phyloP scores from a whole-genome alignment of 2,329 filamentous ascomycete species.

The Stachybotrys echinatus region DNA sequence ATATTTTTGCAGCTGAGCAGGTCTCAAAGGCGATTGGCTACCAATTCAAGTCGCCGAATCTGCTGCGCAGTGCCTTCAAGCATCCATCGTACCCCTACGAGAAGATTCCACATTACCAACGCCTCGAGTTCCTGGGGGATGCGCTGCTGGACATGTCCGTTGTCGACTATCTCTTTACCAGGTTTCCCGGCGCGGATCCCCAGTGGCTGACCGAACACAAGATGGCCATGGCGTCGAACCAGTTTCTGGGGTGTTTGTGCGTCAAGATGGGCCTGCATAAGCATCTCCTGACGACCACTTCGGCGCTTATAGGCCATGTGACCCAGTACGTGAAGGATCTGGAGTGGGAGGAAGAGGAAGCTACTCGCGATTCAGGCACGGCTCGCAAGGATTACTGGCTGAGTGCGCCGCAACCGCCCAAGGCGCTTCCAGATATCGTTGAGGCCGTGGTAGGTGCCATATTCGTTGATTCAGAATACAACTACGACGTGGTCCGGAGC shows the following conservation, averaged over 20 bases:
- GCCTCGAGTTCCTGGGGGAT: constrained; percentile 89
- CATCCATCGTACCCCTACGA: constrained; percentile 85
- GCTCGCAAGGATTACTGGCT: constrained; percentile 63
- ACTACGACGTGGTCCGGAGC: constrained; percentile 64
- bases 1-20: constrained; percentile 61
- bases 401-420: constrained; percentile 58
- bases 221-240: constrained; percentile 98
- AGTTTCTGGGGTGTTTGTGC: constrained; percentile 79
- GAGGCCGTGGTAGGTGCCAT: constrained; percentile 87
- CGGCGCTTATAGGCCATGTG: constrained; percentile 35
- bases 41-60: constrained; percentile 65
- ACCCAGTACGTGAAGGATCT: constrained; percentile 54
- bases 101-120: constrained; percentile 80
- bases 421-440: constrained; percentile 76
- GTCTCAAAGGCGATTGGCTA: constrained; percentile 55
- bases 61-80: constrained; percentile 79
- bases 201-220: constrained; percentile 99
- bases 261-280: constrained; percentile 73
- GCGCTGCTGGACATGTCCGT: constrained; percentile 81
- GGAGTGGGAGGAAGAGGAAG: constrained; percentile 38
- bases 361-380: constrained; percentile 21
- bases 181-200: constrained; percentile 74
- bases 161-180: constrained; percentile 75
- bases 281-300: constrained; percentile 57
- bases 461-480: constrained; percentile 82